Evolutionary conservation across 176 grass and related monocot genomes (phyloP).

Genomic region (Triticum aestivum): IWGSC_CS_RefSeq_v2.1 NC_057799.1:397062056-397062555

Average conservation of each 20-base stretch:
- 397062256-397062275: background rate
- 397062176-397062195: background rate
- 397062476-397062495: conserved; percentile 16
- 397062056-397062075: too few relatives aligned
- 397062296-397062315: background rate
- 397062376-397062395: background rate
- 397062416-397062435: conserved; percentile 36
- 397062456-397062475: conserved; percentile 5
- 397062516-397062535: background rate
- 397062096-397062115: too few relatives aligned
- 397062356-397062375: background rate
- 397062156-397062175: background rate
- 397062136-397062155: background rate
- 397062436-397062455: conserved; percentile 23
- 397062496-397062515: conserved; percentile 13
- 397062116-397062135: too few relatives aligned
- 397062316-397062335: conserved; percentile 28
- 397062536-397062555: background rate
- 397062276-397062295: background rate
- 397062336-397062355: background rate
- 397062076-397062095: too few relatives aligned
- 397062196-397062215: background rate
- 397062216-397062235: conserved; percentile 21
- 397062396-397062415: conserved; percentile 24
- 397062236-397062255: background rate